Evolutionary conservation across 2,329 filamentous ascomycete species (phyloP), one percentile per base, ranked within the genome.

Genomic region (Diaporthe citri): DNA sequence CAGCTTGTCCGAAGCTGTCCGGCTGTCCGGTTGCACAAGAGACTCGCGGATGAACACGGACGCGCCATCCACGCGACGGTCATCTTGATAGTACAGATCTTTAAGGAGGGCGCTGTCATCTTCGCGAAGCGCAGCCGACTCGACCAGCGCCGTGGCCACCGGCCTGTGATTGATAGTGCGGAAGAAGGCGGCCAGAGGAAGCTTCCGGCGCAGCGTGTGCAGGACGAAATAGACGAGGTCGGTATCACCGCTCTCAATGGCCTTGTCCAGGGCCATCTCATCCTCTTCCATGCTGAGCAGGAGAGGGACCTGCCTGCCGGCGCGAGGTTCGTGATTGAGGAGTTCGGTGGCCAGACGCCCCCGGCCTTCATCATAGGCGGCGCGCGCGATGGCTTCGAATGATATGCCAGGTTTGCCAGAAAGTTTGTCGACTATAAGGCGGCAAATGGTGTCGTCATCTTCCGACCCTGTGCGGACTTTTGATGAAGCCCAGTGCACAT

Each of bases 51-150:
- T 87, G 75, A 98, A 94, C 2, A 99, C 91, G 74, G 95, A 94
- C 0, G 96, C 94, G 4, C 97, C 95, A 78, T 98, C 97, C 7
- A 95, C 87, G 4, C 96, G 91, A 7, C 96, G 92, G 82, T 99
- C 97, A 80, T 98, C 97, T 85, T 98, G 97, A 82, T 99, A 99
- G 85, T 97, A 99, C 4, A 99, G 87, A 81, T 98, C 97, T 81
- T 98, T 99, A 36, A 99, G 90, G 31, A 99, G 84, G 0, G 90
- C 89, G 79, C 97, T 95, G 80, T 97, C 93, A 28, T 85, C 86
- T 69, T 94, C 91, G 69, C 90, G 88, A 59, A 85, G 82, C 0
- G 97, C 96, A 0, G 93, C 93, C 2, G 95, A 90, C 83, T 99
- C 97, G 34, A 99, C 94, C 15, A 99, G 90, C 0, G 97, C 95